Conservation (phyloP, 148 eudicot genomes). For the Amaranthus hypochondriacus region DNA sequence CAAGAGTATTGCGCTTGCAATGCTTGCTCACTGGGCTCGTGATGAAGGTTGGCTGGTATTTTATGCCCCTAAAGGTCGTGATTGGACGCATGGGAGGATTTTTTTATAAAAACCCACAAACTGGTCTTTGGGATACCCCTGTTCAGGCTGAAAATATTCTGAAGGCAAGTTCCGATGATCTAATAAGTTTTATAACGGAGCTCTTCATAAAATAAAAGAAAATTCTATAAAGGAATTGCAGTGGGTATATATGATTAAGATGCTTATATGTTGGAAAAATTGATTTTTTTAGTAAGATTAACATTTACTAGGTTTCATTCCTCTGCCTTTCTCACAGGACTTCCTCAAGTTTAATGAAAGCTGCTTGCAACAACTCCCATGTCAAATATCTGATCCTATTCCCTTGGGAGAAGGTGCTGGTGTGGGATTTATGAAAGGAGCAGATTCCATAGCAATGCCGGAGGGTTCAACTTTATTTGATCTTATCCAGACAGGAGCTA, state of each 20-base stretch:
- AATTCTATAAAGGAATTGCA: no score
- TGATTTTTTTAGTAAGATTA: conserved; percentile 2
- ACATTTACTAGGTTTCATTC: conserved; percentile 7
- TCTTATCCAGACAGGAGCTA: conserved; percentile 66
- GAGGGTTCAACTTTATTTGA: conserved; percentile 72
- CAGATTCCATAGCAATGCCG: conserved; percentile 60
- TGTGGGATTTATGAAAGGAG: conserved; percentile 77
- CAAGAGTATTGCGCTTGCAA: conserved; percentile 87
- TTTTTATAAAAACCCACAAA: conserved; percentile 66
- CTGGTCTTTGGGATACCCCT: conserved; percentile 96
- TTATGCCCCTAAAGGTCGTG: conserved; percentile 70
- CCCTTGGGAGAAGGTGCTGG: conserved; percentile 93
- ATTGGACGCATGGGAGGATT: conserved; percentile 96
- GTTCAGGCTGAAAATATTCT: conserved; percentile 74
- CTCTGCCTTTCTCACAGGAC: conserved; percentile 40
- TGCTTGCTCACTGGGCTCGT: conserved; percentile 99
- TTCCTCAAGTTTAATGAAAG: conserved; percentile 65
- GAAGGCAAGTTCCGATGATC: conserved; percentile 45
- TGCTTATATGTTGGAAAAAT: background rate
- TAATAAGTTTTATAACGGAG: no score
- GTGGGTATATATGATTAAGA: background rate
- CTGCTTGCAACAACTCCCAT: conserved; percentile 49
- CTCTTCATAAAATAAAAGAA: no score
- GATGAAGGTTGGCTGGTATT: conserved; percentile 93
- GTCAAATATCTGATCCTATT: conserved; percentile 73